A percentile compares a stretch with the other conserved stretches of the same genome.
Evolutionary conservation across 495 filamentous ascomycete species (phyloP).

Genomic region (Hypoxylon fuscum): DNA sequence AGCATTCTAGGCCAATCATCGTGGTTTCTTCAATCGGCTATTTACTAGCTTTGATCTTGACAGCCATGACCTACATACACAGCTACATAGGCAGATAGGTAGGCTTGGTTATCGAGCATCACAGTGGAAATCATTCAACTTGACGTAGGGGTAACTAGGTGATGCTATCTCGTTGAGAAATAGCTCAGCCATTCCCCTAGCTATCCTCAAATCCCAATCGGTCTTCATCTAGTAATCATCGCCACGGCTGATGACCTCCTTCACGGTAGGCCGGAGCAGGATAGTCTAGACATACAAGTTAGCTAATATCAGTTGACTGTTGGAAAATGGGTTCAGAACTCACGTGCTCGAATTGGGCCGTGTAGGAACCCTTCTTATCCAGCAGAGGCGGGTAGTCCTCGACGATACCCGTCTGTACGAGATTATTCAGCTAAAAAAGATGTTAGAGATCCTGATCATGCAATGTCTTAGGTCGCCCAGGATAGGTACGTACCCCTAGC

Average conservation of each 20-base stretch:
- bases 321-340: constrained; percentile 44
- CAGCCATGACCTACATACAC: too few relatives aligned
- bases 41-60: too few relatives aligned
- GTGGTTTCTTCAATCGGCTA: too few relatives aligned
- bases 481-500: constrained; percentile 68
- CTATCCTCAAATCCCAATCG: not conserved
- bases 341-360: constrained; percentile 95
- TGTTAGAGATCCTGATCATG: constrained; percentile 24
- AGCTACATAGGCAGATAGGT: too few relatives aligned
- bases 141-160: too few relatives aligned
- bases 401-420: constrained; percentile 84
- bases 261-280: constrained; percentile 83
- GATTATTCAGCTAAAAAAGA: constrained; percentile 78
- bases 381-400: constrained; percentile 89
- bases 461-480: not conserved
- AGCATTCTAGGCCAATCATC: not conserved
- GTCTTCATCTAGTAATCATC: constrained; percentile 75
- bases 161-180: not conserved
- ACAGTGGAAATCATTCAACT: not conserved
- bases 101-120: not conserved
- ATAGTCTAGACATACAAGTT: constrained; percentile 69
- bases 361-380: constrained; percentile 95
- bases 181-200: too few relatives aligned
- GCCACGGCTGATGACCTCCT: constrained; percentile 92
- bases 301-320: constrained; percentile 37